phyloP scores from a whole-genome alignment of 176 grass and related monocot genomes.

The Alloteropsis semialata region DNA sequence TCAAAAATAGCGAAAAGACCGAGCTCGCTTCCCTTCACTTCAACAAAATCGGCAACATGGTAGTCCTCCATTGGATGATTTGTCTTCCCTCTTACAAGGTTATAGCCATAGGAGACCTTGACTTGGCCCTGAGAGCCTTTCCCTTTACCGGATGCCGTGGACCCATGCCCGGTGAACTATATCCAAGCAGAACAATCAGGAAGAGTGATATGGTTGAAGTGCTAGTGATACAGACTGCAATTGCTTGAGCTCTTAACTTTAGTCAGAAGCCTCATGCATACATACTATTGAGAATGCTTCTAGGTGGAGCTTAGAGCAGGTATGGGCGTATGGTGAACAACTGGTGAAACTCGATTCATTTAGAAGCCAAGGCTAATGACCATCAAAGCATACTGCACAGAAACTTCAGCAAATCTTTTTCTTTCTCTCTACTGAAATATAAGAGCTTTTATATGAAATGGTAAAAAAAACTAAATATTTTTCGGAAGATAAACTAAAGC shows the following conservation, averaged over 20 bases:
- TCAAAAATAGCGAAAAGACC: conserved; percentile 79
- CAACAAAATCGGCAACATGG: conserved; percentile 51
- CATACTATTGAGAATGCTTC: not conserved
- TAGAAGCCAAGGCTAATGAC: not conserved
- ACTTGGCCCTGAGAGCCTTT: conserved; percentile 42
- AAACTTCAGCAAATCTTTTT: not conserved
- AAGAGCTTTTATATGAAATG: not conserved
- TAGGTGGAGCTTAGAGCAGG: not conserved
- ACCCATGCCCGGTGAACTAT: conserved; percentile 42
- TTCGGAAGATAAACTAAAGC: not conserved
- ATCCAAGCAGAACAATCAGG: conserved; percentile 18
- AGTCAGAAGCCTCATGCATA: not conserved
- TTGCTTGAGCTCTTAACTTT: not conserved
- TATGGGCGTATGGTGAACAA: not conserved
- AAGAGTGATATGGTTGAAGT: not conserved
- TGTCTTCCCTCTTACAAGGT: conserved; percentile 60
- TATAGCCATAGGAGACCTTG: conserved; percentile 66
- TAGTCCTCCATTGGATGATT: conserved; percentile 90
- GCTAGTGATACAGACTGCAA: not conserved
- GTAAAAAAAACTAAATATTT: too few relatives aligned
- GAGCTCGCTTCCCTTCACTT: conserved; percentile 41
- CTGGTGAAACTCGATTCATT: not conserved
- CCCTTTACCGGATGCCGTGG: conserved; percentile 51
- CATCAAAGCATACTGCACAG: not conserved
- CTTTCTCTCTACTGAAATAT: not conserved